These are phyloP conservation scores for Hordeum vulgare DNA, from an alignment of 176 grass and related monocot genomes.

Conservation along the genomic window DNA sequence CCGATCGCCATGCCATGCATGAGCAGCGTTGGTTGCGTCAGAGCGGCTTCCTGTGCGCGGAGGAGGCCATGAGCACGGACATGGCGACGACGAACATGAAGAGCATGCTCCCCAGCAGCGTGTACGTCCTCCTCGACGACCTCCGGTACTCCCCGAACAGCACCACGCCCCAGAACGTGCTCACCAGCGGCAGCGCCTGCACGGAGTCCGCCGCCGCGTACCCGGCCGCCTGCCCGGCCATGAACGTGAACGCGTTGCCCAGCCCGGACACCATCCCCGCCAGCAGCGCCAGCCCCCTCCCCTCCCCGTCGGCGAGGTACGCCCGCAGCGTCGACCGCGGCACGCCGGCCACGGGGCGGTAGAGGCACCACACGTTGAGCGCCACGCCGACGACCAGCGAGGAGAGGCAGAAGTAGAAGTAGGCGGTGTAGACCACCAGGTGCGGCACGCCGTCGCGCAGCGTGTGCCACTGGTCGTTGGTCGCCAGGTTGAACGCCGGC, in stretches of 20 bases:
- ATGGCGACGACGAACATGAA: slow-evolving; percentile 86
- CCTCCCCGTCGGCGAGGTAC: slow-evolving; percentile 49
- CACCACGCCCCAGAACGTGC: slow-evolving; percentile 65
- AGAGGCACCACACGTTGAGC: slow-evolving; percentile 73
- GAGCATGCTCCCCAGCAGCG: slow-evolving; percentile 67
- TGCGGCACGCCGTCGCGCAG: slow-evolving; percentile 52
- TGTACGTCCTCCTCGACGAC: slow-evolving; percentile 57
- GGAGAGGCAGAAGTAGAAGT: slow-evolving; percentile 89
- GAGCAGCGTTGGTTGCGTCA: not conserved
- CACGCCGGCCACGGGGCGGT: slow-evolving; percentile 67
- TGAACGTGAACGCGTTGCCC: slow-evolving; percentile 88
- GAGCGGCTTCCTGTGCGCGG: slow-evolving; percentile 50
- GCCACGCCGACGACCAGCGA: slow-evolving; percentile 53
- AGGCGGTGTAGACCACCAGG: slow-evolving; percentile 85
- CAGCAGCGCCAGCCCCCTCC: slow-evolving; percentile 54
- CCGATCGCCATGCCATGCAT: too few species aligned
- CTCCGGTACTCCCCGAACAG: slow-evolving; percentile 62
- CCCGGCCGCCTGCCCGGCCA: slow-evolving; percentile 90
- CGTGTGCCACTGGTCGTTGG: slow-evolving; percentile 78
- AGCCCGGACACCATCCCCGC: slow-evolving; percentile 70
- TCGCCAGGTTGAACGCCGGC: slow-evolving; percentile 85
- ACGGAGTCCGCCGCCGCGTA: slow-evolving; percentile 93
- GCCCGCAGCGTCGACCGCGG: slow-evolving; percentile 49
- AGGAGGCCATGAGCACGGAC: slow-evolving; percentile 76
- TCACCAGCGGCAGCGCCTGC: slow-evolving; percentile 73